Conservation (phyloP, 768 basidiomycete genomes). For the Lepiota brunneoincarnata region DNA sequence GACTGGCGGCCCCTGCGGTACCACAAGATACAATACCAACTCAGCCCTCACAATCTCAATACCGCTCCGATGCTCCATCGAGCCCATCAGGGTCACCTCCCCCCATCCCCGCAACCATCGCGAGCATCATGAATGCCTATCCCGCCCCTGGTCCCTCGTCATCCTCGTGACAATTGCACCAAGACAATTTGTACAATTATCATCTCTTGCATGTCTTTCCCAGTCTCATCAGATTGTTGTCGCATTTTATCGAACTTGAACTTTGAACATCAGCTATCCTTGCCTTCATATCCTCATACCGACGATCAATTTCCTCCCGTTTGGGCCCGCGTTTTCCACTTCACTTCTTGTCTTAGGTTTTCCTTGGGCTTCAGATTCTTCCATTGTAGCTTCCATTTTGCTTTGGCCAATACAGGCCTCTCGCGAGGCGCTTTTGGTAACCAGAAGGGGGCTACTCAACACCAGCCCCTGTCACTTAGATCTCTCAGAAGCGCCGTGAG, state of each 20-base stretch:
- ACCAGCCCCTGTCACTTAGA: background rate
- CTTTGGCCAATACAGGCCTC: conserved; percentile 1
- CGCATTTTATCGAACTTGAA: background rate
- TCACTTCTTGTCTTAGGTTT: background rate
- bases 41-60: background rate
- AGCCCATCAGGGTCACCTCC: background rate
- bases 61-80: background rate
- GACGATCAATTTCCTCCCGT: background rate
- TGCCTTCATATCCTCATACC: background rate
- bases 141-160: conserved; percentile 28
- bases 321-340: too few relatives aligned
- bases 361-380: background rate
- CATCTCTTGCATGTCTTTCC: conserved; percentile 9
- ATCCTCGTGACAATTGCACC: background rate
- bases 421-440: background rate
- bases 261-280: background rate
- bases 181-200: conserved; percentile 10
- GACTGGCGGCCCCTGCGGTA: background rate
- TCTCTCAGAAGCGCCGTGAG: conserved; percentile 1
- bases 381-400: background rate
- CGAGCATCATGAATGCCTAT: conserved; percentile 73
- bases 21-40: background rate
- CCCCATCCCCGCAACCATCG: conserved; percentile 21
- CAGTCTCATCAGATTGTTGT: background rate
- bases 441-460: too few relatives aligned